A percentile compares a stretch with the other conserved stretches of the same genome.
phyloP scores from a whole-genome alignment of 2,329 filamentous ascomycete genomes.

The Colletotrichum aenigma region DNA sequence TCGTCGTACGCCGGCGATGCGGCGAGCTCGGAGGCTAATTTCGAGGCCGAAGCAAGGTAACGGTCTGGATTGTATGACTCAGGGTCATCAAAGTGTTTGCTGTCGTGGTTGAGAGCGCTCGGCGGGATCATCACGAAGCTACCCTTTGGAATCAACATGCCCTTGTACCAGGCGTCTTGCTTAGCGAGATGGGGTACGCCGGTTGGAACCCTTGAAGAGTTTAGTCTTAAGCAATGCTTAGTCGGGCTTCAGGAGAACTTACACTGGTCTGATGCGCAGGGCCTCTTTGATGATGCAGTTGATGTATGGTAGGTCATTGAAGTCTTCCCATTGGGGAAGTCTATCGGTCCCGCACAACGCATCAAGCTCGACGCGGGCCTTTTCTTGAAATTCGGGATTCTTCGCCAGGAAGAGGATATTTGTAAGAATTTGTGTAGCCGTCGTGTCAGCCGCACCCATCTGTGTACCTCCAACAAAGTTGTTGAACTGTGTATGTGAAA shows the following conservation, averaged over 20 bases:
- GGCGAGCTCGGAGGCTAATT: constrained; percentile 32
- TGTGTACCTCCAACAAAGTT: constrained; percentile 40
- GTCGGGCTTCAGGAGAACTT: neutral
- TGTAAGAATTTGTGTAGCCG: constrained; percentile 35
- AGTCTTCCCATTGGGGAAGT: constrained; percentile 40
- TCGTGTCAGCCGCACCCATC: constrained; percentile 38
- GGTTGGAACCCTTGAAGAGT: neutral
- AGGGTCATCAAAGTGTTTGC: constrained; percentile 26
- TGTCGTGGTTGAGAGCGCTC: constrained; percentile 38
- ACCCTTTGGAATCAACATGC: constrained; percentile 42
- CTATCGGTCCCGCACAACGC: constrained; percentile 37
- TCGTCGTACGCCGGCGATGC: constrained; percentile 19
- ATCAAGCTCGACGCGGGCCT: constrained; percentile 46
- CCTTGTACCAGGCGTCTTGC: constrained; percentile 41
- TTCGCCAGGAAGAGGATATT: constrained; percentile 47
- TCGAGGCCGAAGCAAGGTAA: constrained; percentile 25
- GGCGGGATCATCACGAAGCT: constrained; percentile 39
- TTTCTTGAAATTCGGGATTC: constrained; percentile 39
- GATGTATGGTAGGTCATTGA: constrained; percentile 42
- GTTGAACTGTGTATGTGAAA: constrained; percentile 31
- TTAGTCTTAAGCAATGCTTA: neutral
- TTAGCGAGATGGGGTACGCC: neutral
- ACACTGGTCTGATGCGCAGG: constrained; percentile 44
- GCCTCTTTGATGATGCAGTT: constrained; percentile 44
- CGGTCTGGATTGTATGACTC: constrained; percentile 32